Percentiles rank a stretch among this genome's conserved stretches.
These are phyloP conservation scores for Yamadazyma diddensiae DNA, from an alignment of 1,139 yeast species.

Conservation along the genomic window DNA sequence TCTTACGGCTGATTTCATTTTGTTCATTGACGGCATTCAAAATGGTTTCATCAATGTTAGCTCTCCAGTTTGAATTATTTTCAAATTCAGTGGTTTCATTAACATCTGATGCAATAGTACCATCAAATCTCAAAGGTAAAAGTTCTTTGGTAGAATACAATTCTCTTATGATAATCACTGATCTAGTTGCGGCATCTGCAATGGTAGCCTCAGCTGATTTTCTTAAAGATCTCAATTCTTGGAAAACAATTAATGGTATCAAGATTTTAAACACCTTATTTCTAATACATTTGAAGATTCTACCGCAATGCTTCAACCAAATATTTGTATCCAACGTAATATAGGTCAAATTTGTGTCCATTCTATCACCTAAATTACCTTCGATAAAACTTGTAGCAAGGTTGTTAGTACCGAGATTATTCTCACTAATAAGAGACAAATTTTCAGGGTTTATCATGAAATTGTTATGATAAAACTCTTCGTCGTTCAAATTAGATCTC, in stretches of 20 bases:
- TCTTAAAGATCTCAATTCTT: slow-evolving; percentile 70
- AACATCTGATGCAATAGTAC: slow-evolving; percentile 53
- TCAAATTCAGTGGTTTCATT: slow-evolving; percentile 59
- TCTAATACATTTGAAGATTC: slow-evolving; percentile 66
- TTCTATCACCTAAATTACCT: slow-evolving; percentile 46
- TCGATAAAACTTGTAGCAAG: slow-evolving; percentile 14
- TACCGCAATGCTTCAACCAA: slow-evolving; percentile 80
- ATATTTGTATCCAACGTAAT: slow-evolving; percentile 74
- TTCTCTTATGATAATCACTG: slow-evolving; percentile 71
- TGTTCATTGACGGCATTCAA: slow-evolving; percentile 49
- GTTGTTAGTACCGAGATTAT: slow-evolving; percentile 4
- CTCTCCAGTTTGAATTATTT: slow-evolving; percentile 64
- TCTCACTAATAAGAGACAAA: slow-evolving; percentile 14
- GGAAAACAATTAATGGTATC: slow-evolving; percentile 75
- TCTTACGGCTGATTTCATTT: slow-evolving; percentile 42
- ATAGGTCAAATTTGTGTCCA: slow-evolving; percentile 55
- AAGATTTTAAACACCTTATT: slow-evolving; percentile 54
- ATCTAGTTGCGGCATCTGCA: slow-evolving; percentile 78
- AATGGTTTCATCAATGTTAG: slow-evolving; percentile 59
- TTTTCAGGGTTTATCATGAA: slow-evolving; percentile 23
- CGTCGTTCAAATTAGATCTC: slow-evolving; percentile 13
- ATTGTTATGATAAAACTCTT: slow-evolving; percentile 25
- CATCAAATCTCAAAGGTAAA: slow-evolving; percentile 52
- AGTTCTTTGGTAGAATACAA: slow-evolving; percentile 55
- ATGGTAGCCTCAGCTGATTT: slow-evolving; percentile 73